Evolutionary conservation across 2,329 filamentous ascomycete species (phyloP).

Genomic region (Teratosphaeria epicoccoides): DNA sequence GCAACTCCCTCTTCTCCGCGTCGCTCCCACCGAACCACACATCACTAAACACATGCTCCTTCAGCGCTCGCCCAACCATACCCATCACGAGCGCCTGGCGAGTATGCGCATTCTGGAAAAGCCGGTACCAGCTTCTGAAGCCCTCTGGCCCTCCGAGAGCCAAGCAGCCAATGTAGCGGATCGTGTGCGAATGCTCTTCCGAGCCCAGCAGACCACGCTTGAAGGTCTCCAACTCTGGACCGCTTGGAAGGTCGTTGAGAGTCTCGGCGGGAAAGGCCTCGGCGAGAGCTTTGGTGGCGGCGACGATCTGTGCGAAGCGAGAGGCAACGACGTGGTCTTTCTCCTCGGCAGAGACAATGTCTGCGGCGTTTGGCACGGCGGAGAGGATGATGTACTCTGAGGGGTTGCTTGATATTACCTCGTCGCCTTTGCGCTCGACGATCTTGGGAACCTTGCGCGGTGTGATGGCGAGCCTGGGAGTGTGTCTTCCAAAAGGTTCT

Average conservation of each 20-base stretch:
- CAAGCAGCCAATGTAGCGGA: conserved; percentile 25
- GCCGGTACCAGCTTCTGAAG: conserved; percentile 14
- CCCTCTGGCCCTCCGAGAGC: conserved; percentile 16
- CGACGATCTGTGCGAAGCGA: background rate
- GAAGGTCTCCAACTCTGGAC: too few relatives aligned
- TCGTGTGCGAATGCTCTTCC: conserved; percentile 3
- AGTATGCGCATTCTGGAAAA: conserved; percentile 9
- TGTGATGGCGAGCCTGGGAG: background rate
- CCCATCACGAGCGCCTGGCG: conserved; percentile 18
- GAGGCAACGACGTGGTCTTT: background rate
- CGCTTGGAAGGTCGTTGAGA: background rate
- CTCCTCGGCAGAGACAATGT: background rate
- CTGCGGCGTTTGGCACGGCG: background rate
- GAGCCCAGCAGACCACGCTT: background rate
- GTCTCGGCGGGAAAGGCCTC: background rate
- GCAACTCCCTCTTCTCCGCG: conserved; percentile 19
- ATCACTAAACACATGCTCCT: conserved; percentile 22
- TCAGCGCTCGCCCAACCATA: conserved; percentile 20
- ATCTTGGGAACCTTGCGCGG: background rate
- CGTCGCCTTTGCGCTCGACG: background rate
- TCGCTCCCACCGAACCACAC: conserved; percentile 19
- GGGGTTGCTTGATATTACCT: background rate
- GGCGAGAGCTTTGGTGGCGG: background rate
- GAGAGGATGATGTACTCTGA: background rate
- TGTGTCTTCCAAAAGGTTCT: too few relatives aligned